A percentile compares a stretch with the other conserved stretches of the same genome.
phyloP scores from a whole-genome alignment of 2,329 filamentous ascomycete genomes.

The Coleophoma cylindrospora region DNA sequence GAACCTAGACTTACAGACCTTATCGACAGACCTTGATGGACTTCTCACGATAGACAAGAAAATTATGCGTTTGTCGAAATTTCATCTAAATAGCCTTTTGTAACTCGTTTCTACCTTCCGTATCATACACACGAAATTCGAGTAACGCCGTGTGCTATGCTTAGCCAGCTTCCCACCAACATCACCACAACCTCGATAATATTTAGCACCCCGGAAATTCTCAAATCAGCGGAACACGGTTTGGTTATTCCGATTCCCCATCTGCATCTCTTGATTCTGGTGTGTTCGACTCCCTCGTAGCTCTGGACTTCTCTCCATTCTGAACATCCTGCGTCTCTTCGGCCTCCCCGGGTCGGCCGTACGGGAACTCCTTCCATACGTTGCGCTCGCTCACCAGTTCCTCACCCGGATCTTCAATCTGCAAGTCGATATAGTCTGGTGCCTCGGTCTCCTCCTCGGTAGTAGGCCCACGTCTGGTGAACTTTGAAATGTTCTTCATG shows the following conservation, averaged over 20 bases:
- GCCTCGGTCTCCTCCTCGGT: constrained; percentile 31
- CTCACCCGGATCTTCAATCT: constrained; percentile 49
- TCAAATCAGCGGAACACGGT: background rate
- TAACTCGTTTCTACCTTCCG: too few species aligned
- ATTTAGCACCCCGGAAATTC: background rate
- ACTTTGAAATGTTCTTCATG: constrained; percentile 55
- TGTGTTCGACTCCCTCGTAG: background rate
- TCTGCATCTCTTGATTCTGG: constrained; percentile 4
- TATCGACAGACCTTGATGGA: too few species aligned
- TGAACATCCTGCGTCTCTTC: constrained; percentile 7
- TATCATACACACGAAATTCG: too few species aligned
- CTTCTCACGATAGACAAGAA: too few species aligned
- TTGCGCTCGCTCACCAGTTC: constrained; percentile 46
- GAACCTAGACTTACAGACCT: too few species aligned
- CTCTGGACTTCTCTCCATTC: constrained; percentile 8
- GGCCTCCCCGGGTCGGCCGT: constrained; percentile 8
- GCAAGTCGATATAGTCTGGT: constrained; percentile 48
- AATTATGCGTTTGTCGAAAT: too few species aligned
- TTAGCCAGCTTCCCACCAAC: too few species aligned
- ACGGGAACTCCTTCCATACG: constrained; percentile 37
- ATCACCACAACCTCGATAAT: background rate
- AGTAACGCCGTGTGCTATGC: too few species aligned
- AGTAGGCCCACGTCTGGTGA: constrained; percentile 11
- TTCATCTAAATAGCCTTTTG: too few species aligned
- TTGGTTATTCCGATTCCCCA: constrained; percentile 2